phyloP scores from a whole-genome alignment of 2,329 filamentous ascomycete species.

The Byssochlamys sp. region DNA sequence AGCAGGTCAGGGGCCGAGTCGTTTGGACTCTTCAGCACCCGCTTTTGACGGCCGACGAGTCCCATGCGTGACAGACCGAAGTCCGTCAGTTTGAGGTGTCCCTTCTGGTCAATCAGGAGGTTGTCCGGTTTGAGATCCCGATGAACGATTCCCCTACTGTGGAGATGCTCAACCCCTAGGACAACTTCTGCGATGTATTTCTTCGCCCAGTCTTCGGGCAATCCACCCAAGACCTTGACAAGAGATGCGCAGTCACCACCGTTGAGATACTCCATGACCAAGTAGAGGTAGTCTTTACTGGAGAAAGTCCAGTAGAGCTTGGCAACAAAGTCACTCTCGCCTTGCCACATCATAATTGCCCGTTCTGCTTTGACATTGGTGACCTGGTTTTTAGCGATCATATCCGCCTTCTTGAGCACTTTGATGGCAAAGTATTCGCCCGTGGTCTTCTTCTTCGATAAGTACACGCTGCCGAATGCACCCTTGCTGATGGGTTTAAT shows the following conservation, averaged over 20 bases:
- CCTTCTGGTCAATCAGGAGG: constrained; percentile 89
- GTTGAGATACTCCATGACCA: constrained; percentile 98
- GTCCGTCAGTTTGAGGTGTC: constrained; percentile 91
- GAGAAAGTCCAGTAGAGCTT: constrained; percentile 99
- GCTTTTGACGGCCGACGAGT: constrained; percentile 88
- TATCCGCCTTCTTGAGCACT: constrained; percentile 97
- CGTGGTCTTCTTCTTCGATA: constrained; percentile 97
- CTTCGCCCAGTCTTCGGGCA: constrained; percentile 95
- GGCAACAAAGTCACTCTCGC: constrained; percentile 95
- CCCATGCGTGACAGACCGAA: constrained; percentile 97
- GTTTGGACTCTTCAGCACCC: constrained; percentile 65
- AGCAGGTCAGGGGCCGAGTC: constrained; percentile 87
- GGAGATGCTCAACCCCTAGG: constrained; percentile 90
- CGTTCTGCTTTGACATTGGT: constrained; percentile 97
- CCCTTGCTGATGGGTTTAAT: constrained; percentile 99
- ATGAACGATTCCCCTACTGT: constrained; percentile 89
- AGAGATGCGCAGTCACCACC: constrained; percentile 93
- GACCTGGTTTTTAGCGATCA: constrained; percentile 98
- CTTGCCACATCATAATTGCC: constrained; percentile 99
- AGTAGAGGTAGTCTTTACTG: constrained; percentile 95
- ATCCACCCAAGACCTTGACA: constrained; percentile 82
- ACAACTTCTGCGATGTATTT: constrained; percentile 96
- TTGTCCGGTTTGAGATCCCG: constrained; percentile 96
- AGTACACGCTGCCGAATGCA: constrained; percentile 92
- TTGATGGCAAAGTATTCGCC: constrained; percentile 99